Evolutionary conservation across 192 early-diverging fungal genomes (phyloP), one percentile per base, ranked within the genome.

Genomic region (Umbelopsis vinacea): DNA sequence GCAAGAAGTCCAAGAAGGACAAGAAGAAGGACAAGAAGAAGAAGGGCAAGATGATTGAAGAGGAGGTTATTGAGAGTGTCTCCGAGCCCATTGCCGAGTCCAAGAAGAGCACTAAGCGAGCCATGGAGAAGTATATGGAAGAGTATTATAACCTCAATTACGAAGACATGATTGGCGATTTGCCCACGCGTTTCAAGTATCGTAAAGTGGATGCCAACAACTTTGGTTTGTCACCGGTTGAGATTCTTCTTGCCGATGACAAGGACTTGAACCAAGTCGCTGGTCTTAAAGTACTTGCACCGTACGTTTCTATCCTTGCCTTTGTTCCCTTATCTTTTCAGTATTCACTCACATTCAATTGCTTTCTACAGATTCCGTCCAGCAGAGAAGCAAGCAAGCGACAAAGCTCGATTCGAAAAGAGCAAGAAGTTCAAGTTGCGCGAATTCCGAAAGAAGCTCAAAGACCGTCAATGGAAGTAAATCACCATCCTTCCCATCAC

Each of bases 161-260:
- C 76, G 95, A 99, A 75, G 95, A 99, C 76, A 89, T 96, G 80
- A 85, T 93, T 70, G 94, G 90, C 67, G 95, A 92, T 72, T 50
- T 94, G 29, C 90, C 94, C 4, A 95, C 93, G 6, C 86, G 96
- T 67, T 99, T 98, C 84, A 95, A 93, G 74, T 99, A 99, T 85
- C 81, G 86, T n/a, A 87, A 95, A 80, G 93, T 94, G 14, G 87
- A 90, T 70, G 68, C 90, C 0, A 89, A 92, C 11, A 81, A 82
- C 68, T 98, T 86, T 73, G 95, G 95, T 23, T 78, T 99, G 48
- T 85, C 88, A 0, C 81, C 93, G 5, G 90, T 87, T 17, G 97
- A 99, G 53, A 96, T 99, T 50, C 82, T 99, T 46, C 76, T 92
- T 66, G 96, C 96, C 6, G 94, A 97, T 77, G 93, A 95, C 29